Evolutionary conservation across 257 asterid genomes (phyloP), one percentile per base, ranked within the genome.

Genomic region (Sherardia arvensis): DNA sequence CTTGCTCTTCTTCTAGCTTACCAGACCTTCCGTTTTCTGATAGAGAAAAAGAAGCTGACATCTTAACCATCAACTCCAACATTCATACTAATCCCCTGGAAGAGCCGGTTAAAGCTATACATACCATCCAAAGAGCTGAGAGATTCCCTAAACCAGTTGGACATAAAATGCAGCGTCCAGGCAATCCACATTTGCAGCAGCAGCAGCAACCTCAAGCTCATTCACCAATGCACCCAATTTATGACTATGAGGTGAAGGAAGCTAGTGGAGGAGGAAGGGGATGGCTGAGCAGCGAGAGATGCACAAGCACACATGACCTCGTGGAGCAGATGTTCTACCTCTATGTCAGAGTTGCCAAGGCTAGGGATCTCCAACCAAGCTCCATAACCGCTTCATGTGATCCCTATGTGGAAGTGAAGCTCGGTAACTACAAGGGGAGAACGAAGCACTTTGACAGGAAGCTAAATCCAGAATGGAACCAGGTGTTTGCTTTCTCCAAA

Each of bases 281-380:
- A 20, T 76, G 86, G 88, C 66, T 80, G 76, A 77, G 71, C 11
- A 76, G 84, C 7, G 89, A 87, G 67, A 80, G 88, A 71, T 72
- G 53, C 54, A 48, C 85, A 3, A 74, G 73, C 83, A 71, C 91
- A 4, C 65, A 78, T 21, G 93, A 88, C 71, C 93, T 88, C 4
- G 95, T 88, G 20, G 92, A 88, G 83, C 90, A 85, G 65, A 81
- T 80, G 84, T 76, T 64, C 66, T 88, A 83, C 59, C 96, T 88
- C 22, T 88, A 84, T 29, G 93, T 88, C 11, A 87, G 90, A 14
- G 83, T 84, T 20, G 84, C 82, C 14, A 86, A 82, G 77, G 94
- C 95, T 26, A 82, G 69, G 59, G 90, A 86, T 70, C 93, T 88
- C 30, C 74, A 86, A 18, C 48, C 81, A 0, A 69, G 70, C 73